Percentiles rank a stretch among this genome's conserved stretches.
These are phyloP conservation scores for Eimeria falciformis DNA, from an alignment of 169 alveolate genomes.

Conservation along the genomic window DNA sequence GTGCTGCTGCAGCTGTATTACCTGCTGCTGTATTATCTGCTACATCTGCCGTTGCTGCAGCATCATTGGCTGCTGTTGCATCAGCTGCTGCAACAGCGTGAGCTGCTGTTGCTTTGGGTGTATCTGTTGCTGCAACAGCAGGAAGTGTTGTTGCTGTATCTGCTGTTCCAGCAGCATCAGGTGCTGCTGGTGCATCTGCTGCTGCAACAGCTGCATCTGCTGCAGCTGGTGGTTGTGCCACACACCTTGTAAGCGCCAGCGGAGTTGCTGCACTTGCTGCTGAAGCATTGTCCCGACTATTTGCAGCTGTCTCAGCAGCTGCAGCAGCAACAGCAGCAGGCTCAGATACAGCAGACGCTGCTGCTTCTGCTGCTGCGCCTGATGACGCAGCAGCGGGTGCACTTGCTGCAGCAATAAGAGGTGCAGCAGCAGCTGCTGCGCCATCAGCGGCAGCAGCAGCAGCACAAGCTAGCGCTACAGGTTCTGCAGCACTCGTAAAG, in stretches of 20 bases:
- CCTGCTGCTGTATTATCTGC: not conserved
- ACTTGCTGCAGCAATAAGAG: not conserved
- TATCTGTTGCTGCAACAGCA: not conserved
- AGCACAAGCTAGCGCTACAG: not conserved
- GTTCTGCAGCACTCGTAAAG: not conserved
- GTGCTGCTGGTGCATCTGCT: not conserved
- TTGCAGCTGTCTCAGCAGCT: not conserved
- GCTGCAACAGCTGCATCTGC: not conserved
- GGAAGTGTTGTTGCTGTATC: not conserved
- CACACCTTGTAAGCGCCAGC: not conserved
- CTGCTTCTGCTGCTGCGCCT: constrained; percentile 5
- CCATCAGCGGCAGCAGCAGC: not conserved
- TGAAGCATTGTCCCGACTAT: not conserved
- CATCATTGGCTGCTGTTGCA: not conserved
- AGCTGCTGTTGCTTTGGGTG: not conserved
- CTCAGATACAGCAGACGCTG: no score
- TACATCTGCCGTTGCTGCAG: not conserved
- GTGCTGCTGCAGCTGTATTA: not conserved
- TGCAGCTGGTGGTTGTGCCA: not conserved
- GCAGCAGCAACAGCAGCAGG: constrained; percentile 5
- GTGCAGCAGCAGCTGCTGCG: not conserved
- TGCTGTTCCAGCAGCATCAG: constrained; percentile 23
- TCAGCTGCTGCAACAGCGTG: not conserved
- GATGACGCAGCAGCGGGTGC: not conserved
- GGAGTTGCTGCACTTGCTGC: not conserved